phyloP scores from a whole-genome alignment of 78 protist genomes.

The Protostelium mycophagum region DNA sequence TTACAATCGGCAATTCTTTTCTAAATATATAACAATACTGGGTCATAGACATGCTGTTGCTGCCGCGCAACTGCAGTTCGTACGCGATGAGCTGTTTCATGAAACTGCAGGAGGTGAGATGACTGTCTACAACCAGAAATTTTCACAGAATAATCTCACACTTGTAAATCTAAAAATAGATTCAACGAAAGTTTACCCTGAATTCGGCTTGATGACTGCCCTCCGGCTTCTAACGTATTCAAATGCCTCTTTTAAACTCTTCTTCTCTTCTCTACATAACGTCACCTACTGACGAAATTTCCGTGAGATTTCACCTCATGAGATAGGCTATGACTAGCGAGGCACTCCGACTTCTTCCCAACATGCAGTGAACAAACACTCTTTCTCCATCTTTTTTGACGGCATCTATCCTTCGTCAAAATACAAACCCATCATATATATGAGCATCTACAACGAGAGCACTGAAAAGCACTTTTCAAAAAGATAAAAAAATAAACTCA shows the following conservation, averaged over 20 bases:
- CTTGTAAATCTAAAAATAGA: too few relatives aligned
- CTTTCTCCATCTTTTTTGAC: not conserved
- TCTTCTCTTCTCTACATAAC: not conserved
- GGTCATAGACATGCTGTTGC: not conserved
- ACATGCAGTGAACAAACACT: not conserved
- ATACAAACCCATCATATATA: not conserved
- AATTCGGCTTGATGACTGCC: not conserved
- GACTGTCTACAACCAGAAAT: not conserved
- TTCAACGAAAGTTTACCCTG: too few relatives aligned
- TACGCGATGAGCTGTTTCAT: not conserved
- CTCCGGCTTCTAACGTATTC: not conserved
- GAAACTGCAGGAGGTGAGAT: slow-evolving; percentile 1
- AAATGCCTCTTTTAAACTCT: not conserved
- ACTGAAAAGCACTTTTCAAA: too few relatives aligned
- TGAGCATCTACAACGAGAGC: too few relatives aligned
- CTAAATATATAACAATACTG: too few relatives aligned
- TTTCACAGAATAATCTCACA: not conserved
- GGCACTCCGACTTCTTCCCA: not conserved
- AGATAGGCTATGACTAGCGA: not conserved
- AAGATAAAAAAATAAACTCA: too few relatives aligned
- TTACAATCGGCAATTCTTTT: not conserved
- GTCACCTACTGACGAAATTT: too few relatives aligned
- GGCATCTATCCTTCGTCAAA: not conserved
- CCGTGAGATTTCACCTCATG: not conserved
- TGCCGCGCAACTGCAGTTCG: not conserved